Conservation (phyloP, 78 protist species). For the Isochrysis galbana region DNA sequence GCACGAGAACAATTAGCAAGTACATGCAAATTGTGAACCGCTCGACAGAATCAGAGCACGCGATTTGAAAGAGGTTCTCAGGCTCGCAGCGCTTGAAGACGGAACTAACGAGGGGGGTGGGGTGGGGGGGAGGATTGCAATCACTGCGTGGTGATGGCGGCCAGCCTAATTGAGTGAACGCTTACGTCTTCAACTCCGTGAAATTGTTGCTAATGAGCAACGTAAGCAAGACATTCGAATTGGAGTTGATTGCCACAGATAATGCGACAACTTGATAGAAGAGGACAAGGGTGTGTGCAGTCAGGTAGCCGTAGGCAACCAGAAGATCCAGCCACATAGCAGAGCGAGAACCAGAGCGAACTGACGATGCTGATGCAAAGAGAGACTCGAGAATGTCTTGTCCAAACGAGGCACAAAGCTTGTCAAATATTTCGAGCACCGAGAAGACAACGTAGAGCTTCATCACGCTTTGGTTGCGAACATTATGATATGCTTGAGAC, state of each 20-base stretch:
- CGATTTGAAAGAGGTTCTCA: slow-evolving; percentile 66
- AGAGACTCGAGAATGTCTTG: slow-evolving; percentile 83
- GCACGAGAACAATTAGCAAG: slow-evolving; percentile 54
- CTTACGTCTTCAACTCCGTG: slow-evolving; percentile 80
- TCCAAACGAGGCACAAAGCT: slow-evolving; percentile 73
- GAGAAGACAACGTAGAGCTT: slow-evolving; percentile 87
- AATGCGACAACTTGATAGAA: slow-evolving; percentile 72
- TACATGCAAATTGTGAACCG: slow-evolving; percentile 67
- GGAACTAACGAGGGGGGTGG: too few species aligned
- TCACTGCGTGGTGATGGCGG: too few species aligned
- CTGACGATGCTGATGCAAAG: slow-evolving; percentile 23
- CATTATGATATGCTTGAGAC: slow-evolving; percentile 76
- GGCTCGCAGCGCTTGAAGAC: slow-evolving; percentile 79
- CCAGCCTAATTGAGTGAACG: too few species aligned
- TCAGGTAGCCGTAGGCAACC: not conserved
- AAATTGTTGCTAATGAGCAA: slow-evolving; percentile 83
- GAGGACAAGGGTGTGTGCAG: not conserved
- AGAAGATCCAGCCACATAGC: not conserved
- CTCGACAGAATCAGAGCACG: slow-evolving; percentile 79
- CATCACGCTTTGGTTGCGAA: slow-evolving; percentile 81
- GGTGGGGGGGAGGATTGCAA: too few species aligned
- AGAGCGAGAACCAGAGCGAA: not conserved
- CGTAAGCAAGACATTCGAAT: slow-evolving; percentile 75
- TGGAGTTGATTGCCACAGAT: slow-evolving; percentile 85
- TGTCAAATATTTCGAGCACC: slow-evolving; percentile 74